Evolutionary conservation across 2,329 filamentous ascomycete species (phyloP), one percentile per base, ranked within the genome.

Genomic region (Xylaria sp.): DNA sequence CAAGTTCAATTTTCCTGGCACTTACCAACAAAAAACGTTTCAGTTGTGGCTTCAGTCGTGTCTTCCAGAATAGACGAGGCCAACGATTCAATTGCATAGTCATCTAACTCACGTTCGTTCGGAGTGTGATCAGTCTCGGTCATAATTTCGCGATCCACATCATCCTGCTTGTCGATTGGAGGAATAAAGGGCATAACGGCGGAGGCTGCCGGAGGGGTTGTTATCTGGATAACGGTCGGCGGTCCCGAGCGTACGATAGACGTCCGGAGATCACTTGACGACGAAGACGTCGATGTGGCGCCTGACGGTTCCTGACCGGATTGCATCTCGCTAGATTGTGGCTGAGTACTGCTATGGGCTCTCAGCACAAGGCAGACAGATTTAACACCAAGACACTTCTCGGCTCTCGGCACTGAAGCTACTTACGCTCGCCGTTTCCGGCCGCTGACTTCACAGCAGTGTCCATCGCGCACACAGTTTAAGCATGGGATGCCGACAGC

Each of bases 381-480:
- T 18, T 45, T n/a, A 45, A 36, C 13, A 28, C 34, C 13, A 23
- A 55, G 50, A 30, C 18, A n/a, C 28, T 36, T 55, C 45, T 23
- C 34, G 28, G 20, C 48, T 59, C 46, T 46, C 25, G 55, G 53
- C 25, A 60, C 30, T 13, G 28, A 46, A 59, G 53, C 45, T 36
- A 70, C 65, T 65, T 66, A 70, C 74, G 56, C 57, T 60, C 64
- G 65, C 28, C 63, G 56, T 64, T 67, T 68, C 18, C 70, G 68
- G 9, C 67, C 45, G 56, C 69, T 67, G n/a, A 78, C 75, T 28
- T 76, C 65, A 62, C 77, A 79, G 25, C 74, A 68, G 1, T 71
- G 65, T 30, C 65, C 61, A 64, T 79, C 75, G 58, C 76, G 74
- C 13, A 73, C 70, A 70, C 77, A 79, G 6, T 74, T 75, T 28